phyloP scores from a whole-genome alignment of 2,329 filamentous ascomycete genomes.

The Aspergillus udagawae region DNA sequence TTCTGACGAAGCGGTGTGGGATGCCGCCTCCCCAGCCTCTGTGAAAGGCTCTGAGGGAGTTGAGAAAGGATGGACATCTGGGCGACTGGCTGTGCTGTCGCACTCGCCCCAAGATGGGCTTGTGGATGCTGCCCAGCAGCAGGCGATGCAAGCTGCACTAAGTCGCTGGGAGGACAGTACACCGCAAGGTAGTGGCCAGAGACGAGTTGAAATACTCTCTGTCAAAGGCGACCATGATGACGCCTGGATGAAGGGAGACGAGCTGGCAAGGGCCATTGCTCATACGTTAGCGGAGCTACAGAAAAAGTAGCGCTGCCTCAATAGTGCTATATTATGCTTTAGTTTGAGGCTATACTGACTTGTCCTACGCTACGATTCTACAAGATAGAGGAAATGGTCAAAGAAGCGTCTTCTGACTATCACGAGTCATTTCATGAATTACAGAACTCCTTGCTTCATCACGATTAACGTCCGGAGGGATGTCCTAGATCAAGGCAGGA shows the following conservation, averaged over 20 bases:
- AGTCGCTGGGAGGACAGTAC: constrained; percentile 40
- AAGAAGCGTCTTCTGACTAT: not conserved
- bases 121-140: constrained; percentile 36
- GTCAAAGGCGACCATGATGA: constrained; percentile 40
- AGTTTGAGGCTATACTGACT: not conserved
- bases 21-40: constrained; percentile 37
- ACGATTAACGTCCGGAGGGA: constrained; percentile 8
- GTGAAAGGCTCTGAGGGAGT: constrained; percentile 25
- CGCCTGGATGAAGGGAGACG: constrained; percentile 38
- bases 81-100: constrained; percentile 36
- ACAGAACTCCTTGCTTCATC: not conserved
- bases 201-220: constrained; percentile 34
- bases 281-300: constrained; percentile 27
- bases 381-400: constrained; percentile 3
- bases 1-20: constrained; percentile 33
- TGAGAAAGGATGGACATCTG: constrained; percentile 31
- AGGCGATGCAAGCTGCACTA: constrained; percentile 49
- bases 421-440: not conserved
- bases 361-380: not conserved
- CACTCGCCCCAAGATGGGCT: constrained; percentile 41
- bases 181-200: constrained; percentile 31
- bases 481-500: constrained; percentile 1
- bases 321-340: not conserved
- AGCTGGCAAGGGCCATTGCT: constrained; percentile 36
- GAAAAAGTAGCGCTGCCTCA: constrained; percentile 13